phyloP scores from a whole-genome alignment of 2,329 filamentous ascomycete species.

The Pyricularia grisea region DNA sequence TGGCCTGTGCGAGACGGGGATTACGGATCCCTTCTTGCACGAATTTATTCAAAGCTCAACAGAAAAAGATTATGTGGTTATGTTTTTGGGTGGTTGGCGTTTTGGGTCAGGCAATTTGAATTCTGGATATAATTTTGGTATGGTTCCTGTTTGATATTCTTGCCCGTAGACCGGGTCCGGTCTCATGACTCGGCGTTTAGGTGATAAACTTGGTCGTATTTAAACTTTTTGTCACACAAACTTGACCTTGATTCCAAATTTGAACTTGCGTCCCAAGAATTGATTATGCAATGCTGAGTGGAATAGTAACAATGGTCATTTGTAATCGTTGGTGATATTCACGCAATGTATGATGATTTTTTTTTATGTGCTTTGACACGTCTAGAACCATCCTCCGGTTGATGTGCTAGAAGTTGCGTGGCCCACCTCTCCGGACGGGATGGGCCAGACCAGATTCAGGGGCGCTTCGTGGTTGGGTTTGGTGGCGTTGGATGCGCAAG shows the following conservation, averaged over 20 bases:
- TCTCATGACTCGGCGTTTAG: not conserved
- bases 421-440: not conserved
- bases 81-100: not conserved
- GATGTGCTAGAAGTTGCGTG: not conserved
- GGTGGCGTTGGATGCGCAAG: not conserved
- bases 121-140: not conserved
- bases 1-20: not conserved
- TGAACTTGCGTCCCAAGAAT: no score
- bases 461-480: not conserved
- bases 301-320: no score
- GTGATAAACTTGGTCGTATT: not conserved
- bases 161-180: not conserved
- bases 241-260: not conserved
- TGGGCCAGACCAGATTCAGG: not conserved
- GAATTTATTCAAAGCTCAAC: not conserved
- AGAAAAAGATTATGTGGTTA: not conserved
- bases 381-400: not conserved
- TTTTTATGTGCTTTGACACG: not conserved
- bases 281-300: no score
- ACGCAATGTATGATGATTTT: not conserved
- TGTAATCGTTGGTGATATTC: not conserved
- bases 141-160: not conserved
- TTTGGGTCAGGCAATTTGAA: not conserved
- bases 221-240: not conserved
- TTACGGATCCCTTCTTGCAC: no score